phyloP scores from a whole-genome alignment of 805 yeast species.

The Torulaspora gathmanii region DNA sequence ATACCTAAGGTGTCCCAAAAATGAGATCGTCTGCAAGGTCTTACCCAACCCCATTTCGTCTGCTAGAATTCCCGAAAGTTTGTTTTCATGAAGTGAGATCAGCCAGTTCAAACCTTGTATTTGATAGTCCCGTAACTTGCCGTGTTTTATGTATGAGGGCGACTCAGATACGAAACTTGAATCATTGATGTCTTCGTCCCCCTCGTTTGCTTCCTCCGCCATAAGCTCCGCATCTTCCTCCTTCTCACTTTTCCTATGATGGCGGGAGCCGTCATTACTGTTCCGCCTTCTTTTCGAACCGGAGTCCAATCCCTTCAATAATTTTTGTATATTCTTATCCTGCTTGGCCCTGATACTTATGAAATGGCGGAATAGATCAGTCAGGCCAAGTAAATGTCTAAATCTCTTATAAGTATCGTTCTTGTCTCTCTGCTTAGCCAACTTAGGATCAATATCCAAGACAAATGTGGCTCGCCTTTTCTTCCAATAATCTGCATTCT shows the following conservation, averaged over 20 bases:
- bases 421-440: constrained; percentile 49
- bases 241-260: constrained; percentile 84
- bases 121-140: constrained; percentile 84
- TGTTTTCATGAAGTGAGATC: constrained; percentile 79
- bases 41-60: constrained; percentile 99
- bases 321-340: constrained; percentile 63
- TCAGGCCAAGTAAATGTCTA: constrained; percentile 71
- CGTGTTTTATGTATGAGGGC: constrained; percentile 68
- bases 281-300: constrained; percentile 40
- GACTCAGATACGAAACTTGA: constrained; percentile 78
- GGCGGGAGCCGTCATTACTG: constrained; percentile 33
- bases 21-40: constrained; percentile 90
- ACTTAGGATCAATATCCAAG: constrained; percentile 50
- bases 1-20: constrained; percentile 81
- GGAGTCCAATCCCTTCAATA: constrained; percentile 53
- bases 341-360: constrained; percentile 75
- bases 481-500: constrained; percentile 29
- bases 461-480: constrained; percentile 48
- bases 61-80: constrained; percentile 87
- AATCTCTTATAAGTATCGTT: constrained; percentile 76
- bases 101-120: constrained; percentile 95
- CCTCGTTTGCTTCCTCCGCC: constrained; percentile 68
- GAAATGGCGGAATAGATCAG: constrained; percentile 84
- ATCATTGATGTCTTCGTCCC: constrained; percentile 40
- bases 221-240: constrained; percentile 93